Conservation (phyloP, 148 eudicot genomes). For the Silene uniflora region DNA sequence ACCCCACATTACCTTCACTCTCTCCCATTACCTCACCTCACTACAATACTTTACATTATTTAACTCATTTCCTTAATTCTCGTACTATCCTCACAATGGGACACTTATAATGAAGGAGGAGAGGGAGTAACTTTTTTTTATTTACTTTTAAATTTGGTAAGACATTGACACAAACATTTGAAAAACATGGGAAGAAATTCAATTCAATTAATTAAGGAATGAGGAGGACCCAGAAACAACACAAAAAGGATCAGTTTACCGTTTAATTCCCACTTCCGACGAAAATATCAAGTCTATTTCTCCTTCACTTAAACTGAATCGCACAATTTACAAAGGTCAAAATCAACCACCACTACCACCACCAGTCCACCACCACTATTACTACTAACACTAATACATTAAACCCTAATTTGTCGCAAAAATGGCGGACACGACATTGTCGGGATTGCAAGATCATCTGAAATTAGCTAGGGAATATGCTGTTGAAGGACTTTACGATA, state of each 20-base stretch:
- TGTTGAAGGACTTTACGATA: conserved; percentile 86
- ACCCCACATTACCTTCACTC: too few relatives aligned
- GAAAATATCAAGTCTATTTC: background rate
- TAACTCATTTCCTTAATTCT: too few relatives aligned
- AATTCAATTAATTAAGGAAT: background rate
- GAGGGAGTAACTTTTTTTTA: too few relatives aligned
- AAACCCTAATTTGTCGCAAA: conserved; percentile 20
- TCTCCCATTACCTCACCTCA: too few relatives aligned
- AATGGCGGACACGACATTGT: conserved; percentile 65
- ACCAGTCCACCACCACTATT: too few relatives aligned
- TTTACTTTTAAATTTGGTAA: too few relatives aligned
- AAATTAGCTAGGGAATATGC: conserved; percentile 96
- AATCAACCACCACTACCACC: background rate
- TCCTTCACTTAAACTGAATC: background rate
- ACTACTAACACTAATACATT: background rate
- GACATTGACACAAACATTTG: too few relatives aligned
- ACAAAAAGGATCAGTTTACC: background rate
- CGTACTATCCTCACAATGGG: too few relatives aligned
- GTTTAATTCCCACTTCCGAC: background rate
- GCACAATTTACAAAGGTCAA: background rate
- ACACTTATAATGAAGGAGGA: too few relatives aligned
- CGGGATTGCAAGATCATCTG: conserved; percentile 89
- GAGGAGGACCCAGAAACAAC: background rate
- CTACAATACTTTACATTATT: too few relatives aligned
- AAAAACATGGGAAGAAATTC: background rate